phyloP scores from a whole-genome alignment of 169 alveolate species.

The Plasmodium ovale region DNA sequence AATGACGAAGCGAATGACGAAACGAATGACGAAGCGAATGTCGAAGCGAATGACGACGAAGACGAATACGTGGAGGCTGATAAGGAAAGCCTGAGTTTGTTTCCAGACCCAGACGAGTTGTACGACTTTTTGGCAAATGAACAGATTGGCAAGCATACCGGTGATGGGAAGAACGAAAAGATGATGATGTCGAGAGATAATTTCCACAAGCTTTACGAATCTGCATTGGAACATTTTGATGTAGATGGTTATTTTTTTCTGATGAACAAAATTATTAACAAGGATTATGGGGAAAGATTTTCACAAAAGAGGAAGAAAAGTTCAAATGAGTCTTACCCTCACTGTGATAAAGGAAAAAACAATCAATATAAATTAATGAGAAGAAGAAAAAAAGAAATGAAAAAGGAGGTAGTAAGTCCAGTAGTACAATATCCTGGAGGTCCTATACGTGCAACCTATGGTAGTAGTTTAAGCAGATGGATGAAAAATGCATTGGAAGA shows the following conservation, averaged over 20 bases:
- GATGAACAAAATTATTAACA: slow-evolving; percentile 72
- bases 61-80: background rate
- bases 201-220: slow-evolving; percentile 67
- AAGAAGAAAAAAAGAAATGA: background rate
- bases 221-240: slow-evolving; percentile 78
- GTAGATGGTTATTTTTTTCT: slow-evolving; percentile 81
- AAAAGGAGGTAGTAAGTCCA: slow-evolving; percentile 8
- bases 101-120: slow-evolving; percentile 50
- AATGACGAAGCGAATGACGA: background rate
- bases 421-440: slow-evolving; percentile 82
- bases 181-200: background rate
- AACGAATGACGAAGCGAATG: background rate
- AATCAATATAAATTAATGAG: background rate
- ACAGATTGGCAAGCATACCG: background rate
- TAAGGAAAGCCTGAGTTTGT: background rate
- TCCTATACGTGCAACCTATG: slow-evolving; percentile 76
- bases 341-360: slow-evolving; percentile 43
- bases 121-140: slow-evolving; percentile 18
- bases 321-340: slow-evolving; percentile 72
- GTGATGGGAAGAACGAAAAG: slow-evolving; percentile 1
- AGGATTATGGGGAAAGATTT: slow-evolving; percentile 49
- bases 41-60: background rate
- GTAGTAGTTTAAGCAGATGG: slow-evolving; percentile 80
- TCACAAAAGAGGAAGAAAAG: slow-evolving; percentile 34
- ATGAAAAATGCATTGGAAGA: slow-evolving; percentile 55